Evolutionary conservation across 2,329 filamentous ascomycete genomes (phyloP), one percentile per base, ranked within the genome.

Genomic region (Fusarium penzigii): DNA sequence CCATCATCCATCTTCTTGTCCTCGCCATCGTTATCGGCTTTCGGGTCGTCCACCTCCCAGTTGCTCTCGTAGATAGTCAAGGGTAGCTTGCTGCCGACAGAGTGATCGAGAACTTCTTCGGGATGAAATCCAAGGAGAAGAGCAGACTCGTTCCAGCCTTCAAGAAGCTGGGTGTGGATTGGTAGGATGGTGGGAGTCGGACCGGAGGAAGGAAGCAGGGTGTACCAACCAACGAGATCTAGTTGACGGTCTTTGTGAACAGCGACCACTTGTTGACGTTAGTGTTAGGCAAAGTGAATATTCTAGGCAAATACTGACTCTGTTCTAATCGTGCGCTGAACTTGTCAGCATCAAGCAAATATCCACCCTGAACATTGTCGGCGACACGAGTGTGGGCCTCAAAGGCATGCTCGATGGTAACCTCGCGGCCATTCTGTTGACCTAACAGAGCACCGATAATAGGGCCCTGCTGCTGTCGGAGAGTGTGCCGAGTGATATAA

Each of bases 371-470:
- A 1, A 77, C 68, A 13, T 71, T 69, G 44, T 69, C 67, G 16
- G 74, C 70, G 55, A 66, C 69, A 32, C 70, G 68, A 1, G 84
- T 76, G 56, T 87, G 84, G 70, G 89, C 91, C 67, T 97, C 92
- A 68, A 96, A 97, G 5, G 90, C 92, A 75, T 96, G 88, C 71
- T 97, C 93, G 60, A 97, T 86, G 10, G 90, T 96, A 64, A 97
- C 88, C 65, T 93, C 87, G 51, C 91, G 87, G 17, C 93, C 93
- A 77, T 91, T 89, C 64, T 97, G 92, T 67, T 94, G 90, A 14
- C 94, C 94, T 6, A 99, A 75, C n/a, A 99, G 79, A 47, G 88
- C 92, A 51, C 94, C 94, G 3, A 93, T 83, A 16, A 97, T 82
- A 14, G 92, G 91, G 0, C 89, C 89, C 16, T 78, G 71, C 64